Base-by-base conservation (phyloP, 2,329 filamentous ascomycete species). In the Aaosphaeria pasadenensis region DNA sequence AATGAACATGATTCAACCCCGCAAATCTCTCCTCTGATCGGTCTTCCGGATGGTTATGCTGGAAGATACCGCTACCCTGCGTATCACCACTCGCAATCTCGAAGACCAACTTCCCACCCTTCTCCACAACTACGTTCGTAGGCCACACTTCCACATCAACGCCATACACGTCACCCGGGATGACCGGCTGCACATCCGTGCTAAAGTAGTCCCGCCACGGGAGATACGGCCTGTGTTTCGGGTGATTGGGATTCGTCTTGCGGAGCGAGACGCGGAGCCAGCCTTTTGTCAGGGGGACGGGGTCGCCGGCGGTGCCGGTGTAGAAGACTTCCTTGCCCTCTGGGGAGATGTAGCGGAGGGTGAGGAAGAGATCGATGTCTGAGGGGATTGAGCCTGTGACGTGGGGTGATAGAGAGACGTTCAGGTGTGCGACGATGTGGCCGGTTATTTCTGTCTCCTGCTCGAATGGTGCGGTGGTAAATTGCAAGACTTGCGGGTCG, bases 401-500 rank as follows among this genome's bases (percentile, higher is more conserved):
- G 28, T 73, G 58, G 1, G 74, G 61, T 3, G 67, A 74, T 33
- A 74, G 69, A 0, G 84, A 87, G 0, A 87, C 79, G 50, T 83
- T 82, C 4, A 89, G 72, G 53, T 83, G 84, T 0, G 83, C 84
- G 0, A 81, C 73, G 30, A 87, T 71, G 58, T 88, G 83, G 0
- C 86, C 86, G 0, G 86, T 89, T 46, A 89, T 81, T 59, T 89
- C 86, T 0, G 80, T 86, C 57, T 88, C 83, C 5, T 72, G 51
- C n/a, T 77, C 74, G 48, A 88, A 87, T 0, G 81, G 70, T 0
- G 72, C 48, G 0, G 80, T 85, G 1, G 70, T 73, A 62, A 88
- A 88, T 39, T 80, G 78, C 0, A 88, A 54, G 0, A 77, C 49
- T 44, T 84, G 72, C 0, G 77, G 77, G 7, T 78, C 72, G 0